Evolutionary conservation across 441 rosid genomes (phyloP).

Genomic region (Pelargonium cotyledonis): DNA sequence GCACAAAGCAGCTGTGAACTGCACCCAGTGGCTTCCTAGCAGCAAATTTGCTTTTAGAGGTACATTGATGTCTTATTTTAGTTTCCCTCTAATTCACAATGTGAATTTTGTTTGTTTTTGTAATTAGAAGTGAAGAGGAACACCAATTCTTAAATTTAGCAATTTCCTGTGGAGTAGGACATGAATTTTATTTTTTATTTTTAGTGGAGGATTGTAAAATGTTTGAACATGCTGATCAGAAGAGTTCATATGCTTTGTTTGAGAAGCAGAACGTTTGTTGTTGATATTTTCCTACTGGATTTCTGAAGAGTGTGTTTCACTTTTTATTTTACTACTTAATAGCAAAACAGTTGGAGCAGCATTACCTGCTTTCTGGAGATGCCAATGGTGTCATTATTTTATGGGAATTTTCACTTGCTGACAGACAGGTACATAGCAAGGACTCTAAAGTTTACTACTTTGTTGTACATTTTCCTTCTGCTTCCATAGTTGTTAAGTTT

Average conservation of each 20-base stretch:
- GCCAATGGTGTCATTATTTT: conserved; percentile 59
- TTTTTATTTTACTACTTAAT: conserved; percentile 10
- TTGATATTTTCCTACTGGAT: background rate
- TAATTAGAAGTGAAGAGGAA: background rate
- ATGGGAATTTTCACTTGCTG: conserved; percentile 62
- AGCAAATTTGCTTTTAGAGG: conserved; percentile 78
- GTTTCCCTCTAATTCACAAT: background rate
- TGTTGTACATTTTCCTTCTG: background rate
- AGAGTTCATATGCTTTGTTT: too few relatives aligned
- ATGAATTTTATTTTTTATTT: too few relatives aligned
- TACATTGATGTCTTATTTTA: conserved; percentile 14
- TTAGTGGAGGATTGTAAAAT: too few relatives aligned
- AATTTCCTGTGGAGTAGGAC: too few relatives aligned
- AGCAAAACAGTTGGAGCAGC: conserved; percentile 56
- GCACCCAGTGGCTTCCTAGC: conserved; percentile 89
- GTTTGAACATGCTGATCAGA: too few relatives aligned
- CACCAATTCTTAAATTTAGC: background rate
- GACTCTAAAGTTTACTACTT: background rate
- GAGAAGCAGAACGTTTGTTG: too few relatives aligned
- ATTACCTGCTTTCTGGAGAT: conserved; percentile 86
- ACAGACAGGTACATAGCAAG: conserved; percentile 37
- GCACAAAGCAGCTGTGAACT: conserved; percentile 73
- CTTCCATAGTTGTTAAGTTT: too few relatives aligned
- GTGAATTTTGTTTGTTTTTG: background rate
- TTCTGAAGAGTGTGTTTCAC: background rate